Percentiles rank a stretch among this genome's conserved stretches.
Evolutionary conservation across 2,329 filamentous ascomycete genomes (phyloP).

Genomic region (Fusarium sp.): DNA sequence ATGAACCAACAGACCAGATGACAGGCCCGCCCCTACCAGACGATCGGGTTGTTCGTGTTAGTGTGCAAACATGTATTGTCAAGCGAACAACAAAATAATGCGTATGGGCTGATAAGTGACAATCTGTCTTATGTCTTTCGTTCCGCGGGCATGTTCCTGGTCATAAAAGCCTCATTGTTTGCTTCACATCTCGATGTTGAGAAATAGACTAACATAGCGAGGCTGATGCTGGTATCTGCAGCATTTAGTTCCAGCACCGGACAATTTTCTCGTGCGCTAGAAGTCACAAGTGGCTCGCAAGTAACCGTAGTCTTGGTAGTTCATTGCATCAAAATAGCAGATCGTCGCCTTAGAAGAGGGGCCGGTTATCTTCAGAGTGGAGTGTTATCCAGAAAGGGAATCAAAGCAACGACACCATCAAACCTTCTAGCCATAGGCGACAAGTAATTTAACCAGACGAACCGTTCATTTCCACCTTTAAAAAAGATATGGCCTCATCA

Average conservation of each 20-base stretch:
- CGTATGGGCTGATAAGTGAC: neutral
- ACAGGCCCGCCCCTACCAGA: conserved; percentile 11
- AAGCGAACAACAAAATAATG: neutral
- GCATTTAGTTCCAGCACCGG: neutral
- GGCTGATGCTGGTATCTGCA: neutral
- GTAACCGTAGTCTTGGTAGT: neutral
- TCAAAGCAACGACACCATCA: neutral
- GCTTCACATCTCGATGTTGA: neutral
- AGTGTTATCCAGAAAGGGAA: neutral
- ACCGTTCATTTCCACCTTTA: neutral
- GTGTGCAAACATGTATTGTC: neutral
- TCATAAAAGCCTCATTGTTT: neutral
- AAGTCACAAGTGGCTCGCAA: neutral
- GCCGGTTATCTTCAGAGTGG: neutral
- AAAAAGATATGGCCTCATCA: conserved; percentile 2
- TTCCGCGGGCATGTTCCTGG: neutral
- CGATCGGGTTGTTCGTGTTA: neutral
- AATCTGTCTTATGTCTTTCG: neutral
- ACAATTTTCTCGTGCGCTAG: neutral
- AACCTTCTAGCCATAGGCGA: conserved; percentile 5
- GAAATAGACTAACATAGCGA: neutral
- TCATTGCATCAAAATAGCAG: conserved; percentile 1
- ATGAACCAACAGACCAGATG: conserved; percentile 1
- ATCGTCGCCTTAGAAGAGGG: conserved; percentile 1
- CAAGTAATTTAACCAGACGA: neutral